Base-by-base conservation (phyloP, 2,329 filamentous ascomycete genomes). In the Penicillium hordei region DNA sequence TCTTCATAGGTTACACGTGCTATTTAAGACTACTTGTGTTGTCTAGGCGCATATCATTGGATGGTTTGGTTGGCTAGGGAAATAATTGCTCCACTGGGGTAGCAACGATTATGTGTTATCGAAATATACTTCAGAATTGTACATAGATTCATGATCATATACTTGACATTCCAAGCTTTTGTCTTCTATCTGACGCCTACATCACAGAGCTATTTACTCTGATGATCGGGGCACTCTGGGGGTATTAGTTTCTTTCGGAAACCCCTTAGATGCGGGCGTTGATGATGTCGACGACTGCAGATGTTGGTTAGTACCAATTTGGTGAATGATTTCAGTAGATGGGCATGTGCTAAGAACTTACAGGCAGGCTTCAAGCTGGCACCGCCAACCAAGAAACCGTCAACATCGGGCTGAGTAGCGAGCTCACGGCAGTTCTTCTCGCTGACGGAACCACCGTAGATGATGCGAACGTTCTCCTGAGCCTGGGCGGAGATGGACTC, bases 391-490 rank as follows among this genome's bases (percentile, higher is more conserved):
- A 97, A 85, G 88, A 97, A 97, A 59, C 94, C 94, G 78, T 99
- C 94, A 77, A 99, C 96, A 78, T 99, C 94, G 64, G 86, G 77
- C 86, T 97, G 87, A 83, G 92, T 93, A 76, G 89, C 87, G 70
- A 99, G 85, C 65, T 97, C 93, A 73, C 83, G 86, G 84, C 91
- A 95, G 87, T 99, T 99, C 89, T 97, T 97, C 85, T 96, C 94
- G 75, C 84, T 95, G 71, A 99, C 94, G 71, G 89, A 94, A 74
- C 94, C 94, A 67, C 94, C 94, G 79, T 99, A 99, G 75, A 99
- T 88, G 76, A 99, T 91, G 70, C 94, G 87, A 61, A 93, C 96
- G 81, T 89, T 86, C 64, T 96, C 91, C 46, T 92, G 86, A 57
- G 89, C 90, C 75, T 89, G 83, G 72, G 85, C 81, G 64, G 95